Evolutionary conservation across 2,329 filamentous ascomycete genomes (phyloP), one percentile per base, ranked within the genome.

Genomic region (Neodidymelliopsis sp.): DNA sequence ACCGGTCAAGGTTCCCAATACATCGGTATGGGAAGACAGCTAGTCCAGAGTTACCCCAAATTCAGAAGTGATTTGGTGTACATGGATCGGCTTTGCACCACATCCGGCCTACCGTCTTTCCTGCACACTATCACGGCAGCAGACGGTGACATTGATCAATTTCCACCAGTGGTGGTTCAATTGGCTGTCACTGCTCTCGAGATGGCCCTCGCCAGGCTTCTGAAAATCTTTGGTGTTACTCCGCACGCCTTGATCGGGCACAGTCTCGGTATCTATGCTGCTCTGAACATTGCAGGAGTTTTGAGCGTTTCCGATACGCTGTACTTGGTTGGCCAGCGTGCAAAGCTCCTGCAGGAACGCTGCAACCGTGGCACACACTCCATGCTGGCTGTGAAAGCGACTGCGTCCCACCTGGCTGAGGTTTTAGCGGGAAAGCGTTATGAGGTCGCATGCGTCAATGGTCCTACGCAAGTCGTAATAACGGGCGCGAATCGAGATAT

Each of bases 171-270:
- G 9, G n/a, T 56, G 10, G 60, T 60, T 7, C 78, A 81, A 33
- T 62, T 80, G 3, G 75, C 73, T 2, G 51, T 73, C 4, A 65
- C 73, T 2, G 73, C 65, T 31, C 40, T 75, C 0, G 66, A 81
- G 50, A 77, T 81, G 22, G 63, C 62, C 0, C 35, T 63, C 6
- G 48, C 49, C 1, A 42, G 43, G 10, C 49, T 47, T 8, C 63
- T 57, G 60, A 27, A 11, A 3, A 53, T 51, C 1, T 34, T 40
- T 15, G 59, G 54, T 15, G 44, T 60, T 1, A 42, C 42, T 6
- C 60, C 60, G 19, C 28, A 49, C 11, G 27, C 47, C 7, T 56
- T 62, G 6, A 38, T 63, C 4, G 62, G 63, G 2, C 63, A 65
- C 18, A 56, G 62, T 24, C 57, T 76, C 2, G 74, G 74, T 22